These are phyloP conservation scores for Cystobasidium ongulense DNA, from an alignment of 768 basidiomycete genomes.

Conservation along the genomic window DNA sequence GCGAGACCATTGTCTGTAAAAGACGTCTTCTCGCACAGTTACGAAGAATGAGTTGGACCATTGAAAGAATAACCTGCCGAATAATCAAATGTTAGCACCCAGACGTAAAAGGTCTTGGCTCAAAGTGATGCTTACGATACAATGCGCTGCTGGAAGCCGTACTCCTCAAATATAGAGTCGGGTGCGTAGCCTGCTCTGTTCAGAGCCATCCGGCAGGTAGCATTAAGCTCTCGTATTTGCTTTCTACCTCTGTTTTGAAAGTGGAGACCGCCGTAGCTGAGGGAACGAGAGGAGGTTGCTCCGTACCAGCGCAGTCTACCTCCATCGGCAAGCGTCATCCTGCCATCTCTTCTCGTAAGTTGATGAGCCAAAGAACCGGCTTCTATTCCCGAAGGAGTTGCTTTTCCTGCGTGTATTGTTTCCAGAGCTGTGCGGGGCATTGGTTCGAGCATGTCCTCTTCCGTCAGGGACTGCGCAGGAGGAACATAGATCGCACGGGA, in stretches of 20 bases:
- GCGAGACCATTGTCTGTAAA: neutral
- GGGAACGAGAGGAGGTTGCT: neutral
- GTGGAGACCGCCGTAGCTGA: constrained; percentile 11
- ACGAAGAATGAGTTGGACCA: neutral
- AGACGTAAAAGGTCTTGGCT: no score
- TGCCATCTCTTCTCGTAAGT: neutral
- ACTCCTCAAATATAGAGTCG: neutral
- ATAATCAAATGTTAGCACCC: neutral
- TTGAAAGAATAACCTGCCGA: neutral
- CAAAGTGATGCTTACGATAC: neutral
- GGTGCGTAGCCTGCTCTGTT: neutral
- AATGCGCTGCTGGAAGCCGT: neutral
- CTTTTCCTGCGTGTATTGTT: constrained; percentile 3
- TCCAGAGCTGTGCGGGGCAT: neutral
- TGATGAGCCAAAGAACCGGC: neutral
- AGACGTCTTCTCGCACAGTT: constrained; percentile 1
- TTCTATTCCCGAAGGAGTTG: neutral
- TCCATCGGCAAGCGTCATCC: neutral
- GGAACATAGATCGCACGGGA: neutral
- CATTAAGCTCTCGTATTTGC: neutral
- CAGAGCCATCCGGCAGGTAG: neutral
- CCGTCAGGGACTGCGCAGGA: neutral
- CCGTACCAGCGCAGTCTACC: neutral
- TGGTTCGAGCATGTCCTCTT: constrained; percentile 1
- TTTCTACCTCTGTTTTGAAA: neutral